Conservation (phyloP, 805 yeast species). For the Nakazawaea siamensis region DNA sequence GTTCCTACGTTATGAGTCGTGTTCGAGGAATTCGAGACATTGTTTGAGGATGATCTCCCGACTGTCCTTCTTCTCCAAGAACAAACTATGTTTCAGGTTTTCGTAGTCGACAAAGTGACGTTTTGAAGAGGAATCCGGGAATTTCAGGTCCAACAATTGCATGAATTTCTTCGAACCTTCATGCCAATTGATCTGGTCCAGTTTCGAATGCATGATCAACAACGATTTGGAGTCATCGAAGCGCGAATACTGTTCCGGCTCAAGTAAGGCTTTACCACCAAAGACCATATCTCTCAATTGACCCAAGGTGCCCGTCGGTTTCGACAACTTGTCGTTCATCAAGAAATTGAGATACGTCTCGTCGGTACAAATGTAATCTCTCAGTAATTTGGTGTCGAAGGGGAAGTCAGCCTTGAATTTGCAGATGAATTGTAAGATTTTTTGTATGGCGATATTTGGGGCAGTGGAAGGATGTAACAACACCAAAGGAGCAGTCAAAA, state of each 20-base stretch:
- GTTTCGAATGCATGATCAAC: constrained; percentile 51
- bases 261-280: constrained; percentile 48
- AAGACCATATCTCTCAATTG: constrained; percentile 52
- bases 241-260: constrained; percentile 22
- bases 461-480: constrained; percentile 46
- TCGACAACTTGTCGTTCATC: constrained; percentile 25
- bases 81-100: constrained; percentile 35
- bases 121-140: constrained; percentile 15
- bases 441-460: constrained; percentile 38
- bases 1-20: constrained; percentile 1
- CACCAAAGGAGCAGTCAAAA: constrained; percentile 54
- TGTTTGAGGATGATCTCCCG: constrained; percentile 26
- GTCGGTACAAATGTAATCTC: constrained; percentile 48
- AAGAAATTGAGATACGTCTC: constrained; percentile 37
- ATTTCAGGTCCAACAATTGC: constrained; percentile 21
- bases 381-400: constrained; percentile 45
- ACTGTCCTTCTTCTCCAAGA: constrained; percentile 36
- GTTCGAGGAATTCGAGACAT: constrained; percentile 31
- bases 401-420: constrained; percentile 37
- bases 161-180: constrained; percentile 37
- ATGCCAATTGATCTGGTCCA: constrained; percentile 54
- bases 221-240: constrained; percentile 35
- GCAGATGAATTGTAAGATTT: constrained; percentile 32
- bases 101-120: constrained; percentile 14
- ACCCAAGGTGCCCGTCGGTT: constrained; percentile 46